Conservation (phyloP, 2,329 filamentous ascomycete genomes). For the Lasiodiplodia sp. region DNA sequence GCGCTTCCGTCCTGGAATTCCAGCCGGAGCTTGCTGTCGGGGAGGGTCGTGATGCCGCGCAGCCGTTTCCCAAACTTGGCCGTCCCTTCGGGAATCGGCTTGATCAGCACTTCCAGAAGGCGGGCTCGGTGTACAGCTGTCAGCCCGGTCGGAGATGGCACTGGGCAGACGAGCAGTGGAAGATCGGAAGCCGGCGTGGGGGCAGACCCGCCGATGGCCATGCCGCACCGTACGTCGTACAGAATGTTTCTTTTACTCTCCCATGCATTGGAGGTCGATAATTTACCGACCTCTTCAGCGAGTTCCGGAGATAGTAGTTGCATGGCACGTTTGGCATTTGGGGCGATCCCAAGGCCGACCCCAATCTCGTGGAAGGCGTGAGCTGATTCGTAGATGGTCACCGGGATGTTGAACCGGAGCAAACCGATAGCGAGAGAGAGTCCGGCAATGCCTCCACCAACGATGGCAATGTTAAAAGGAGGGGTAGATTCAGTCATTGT, state of each 20-base stretch:
- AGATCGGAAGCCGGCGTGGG: conserved; percentile 34
- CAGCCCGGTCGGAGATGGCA: conserved; percentile 33
- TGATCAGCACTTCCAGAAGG: conserved; percentile 58
- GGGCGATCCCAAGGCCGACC: conserved; percentile 63
- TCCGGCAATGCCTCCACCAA: conserved; percentile 67
- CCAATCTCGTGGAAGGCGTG: conserved; percentile 64
- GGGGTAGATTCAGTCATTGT: no score
- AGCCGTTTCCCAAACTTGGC: conserved; percentile 51
- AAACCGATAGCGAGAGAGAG: conserved; percentile 63
- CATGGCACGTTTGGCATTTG: conserved; percentile 64
- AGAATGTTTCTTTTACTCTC: conserved; percentile 45
- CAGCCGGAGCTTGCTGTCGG: conserved; percentile 41
- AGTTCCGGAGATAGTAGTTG: conserved; percentile 58
- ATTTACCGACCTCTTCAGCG: conserved; percentile 52
- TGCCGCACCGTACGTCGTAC: conserved; percentile 52
- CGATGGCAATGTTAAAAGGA: conserved; percentile 59
- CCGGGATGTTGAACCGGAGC: conserved; percentile 52
- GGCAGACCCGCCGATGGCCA: conserved; percentile 34
- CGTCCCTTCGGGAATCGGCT: conserved; percentile 51
- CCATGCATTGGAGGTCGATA: conserved; percentile 51
- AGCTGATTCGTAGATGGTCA: conserved; percentile 65
- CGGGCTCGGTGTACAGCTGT: conserved; percentile 55
- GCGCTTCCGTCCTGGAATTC: conserved; percentile 55
- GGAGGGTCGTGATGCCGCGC: conserved; percentile 36
- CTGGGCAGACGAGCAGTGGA: conserved; percentile 35